Evolutionary conservation across 257 asterid genomes (phyloP).

Genomic region (Solanum sparsipilum): DNA sequence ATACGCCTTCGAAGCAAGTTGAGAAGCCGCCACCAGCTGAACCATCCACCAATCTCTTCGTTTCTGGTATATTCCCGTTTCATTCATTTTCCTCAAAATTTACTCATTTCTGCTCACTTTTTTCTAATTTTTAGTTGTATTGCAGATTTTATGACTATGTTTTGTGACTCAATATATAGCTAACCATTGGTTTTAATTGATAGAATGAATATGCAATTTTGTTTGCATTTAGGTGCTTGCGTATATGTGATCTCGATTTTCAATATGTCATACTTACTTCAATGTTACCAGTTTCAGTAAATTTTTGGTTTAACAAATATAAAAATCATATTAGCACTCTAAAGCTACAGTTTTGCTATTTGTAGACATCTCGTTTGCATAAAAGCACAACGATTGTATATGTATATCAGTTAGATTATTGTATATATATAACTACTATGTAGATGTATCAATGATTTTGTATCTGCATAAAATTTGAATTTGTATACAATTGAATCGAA

Average conservation of each 20-base stretch:
- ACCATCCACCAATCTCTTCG: conserved; percentile 76
- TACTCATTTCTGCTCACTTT: not conserved
- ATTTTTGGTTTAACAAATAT: too few relatives aligned
- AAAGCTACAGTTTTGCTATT: too few relatives aligned
- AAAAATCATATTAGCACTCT: too few relatives aligned
- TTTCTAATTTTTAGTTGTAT: not conserved
- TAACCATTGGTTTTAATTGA: not conserved
- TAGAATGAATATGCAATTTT: not conserved
- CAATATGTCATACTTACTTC: not conserved
- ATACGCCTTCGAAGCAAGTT: conserved; percentile 25
- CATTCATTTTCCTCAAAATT: not conserved
- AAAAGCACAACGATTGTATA: too few relatives aligned
- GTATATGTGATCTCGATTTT: not conserved
- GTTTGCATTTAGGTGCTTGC: not conserved
- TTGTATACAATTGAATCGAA: too few relatives aligned
- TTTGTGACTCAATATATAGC: not conserved
- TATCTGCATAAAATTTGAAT: too few relatives aligned
- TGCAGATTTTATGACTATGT: not conserved
- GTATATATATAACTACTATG: too few relatives aligned
- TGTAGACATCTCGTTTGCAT: too few relatives aligned
- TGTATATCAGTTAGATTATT: too few relatives aligned
- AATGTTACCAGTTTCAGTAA: too few relatives aligned
- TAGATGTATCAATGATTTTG: too few relatives aligned
- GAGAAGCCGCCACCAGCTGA: conserved; percentile 73
- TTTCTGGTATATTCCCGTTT: conserved; percentile 33